A percentile compares a stretch with the other conserved stretches of the same genome.
phyloP scores from a whole-genome alignment of 1,284 basidiomycete species.

The Boletellus deceptivus region DNA sequence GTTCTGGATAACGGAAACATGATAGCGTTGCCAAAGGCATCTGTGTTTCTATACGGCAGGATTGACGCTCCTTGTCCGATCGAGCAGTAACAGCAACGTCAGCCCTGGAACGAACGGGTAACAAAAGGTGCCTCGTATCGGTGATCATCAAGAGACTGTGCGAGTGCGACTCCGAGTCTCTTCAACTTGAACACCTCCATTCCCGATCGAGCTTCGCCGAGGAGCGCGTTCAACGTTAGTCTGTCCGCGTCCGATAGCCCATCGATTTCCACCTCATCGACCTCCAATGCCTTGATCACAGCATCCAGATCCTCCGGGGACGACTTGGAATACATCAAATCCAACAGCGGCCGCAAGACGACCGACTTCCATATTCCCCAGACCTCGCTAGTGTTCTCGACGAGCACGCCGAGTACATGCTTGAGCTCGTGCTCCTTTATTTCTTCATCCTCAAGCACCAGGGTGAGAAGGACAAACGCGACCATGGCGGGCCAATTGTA shows the following conservation, averaged over 20 bases:
- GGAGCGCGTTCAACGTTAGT: not conserved
- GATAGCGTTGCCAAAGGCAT: too few species aligned
- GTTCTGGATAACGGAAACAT: too few species aligned
- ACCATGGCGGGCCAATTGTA: slow-evolving; percentile 13
- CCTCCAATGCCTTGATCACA: not conserved
- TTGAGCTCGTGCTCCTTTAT: not conserved
- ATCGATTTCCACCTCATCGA: not conserved
- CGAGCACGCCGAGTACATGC: slow-evolving; percentile 1
- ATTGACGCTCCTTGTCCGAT: too few species aligned
- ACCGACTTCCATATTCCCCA: slow-evolving; percentile 9
- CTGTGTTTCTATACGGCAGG: too few species aligned
- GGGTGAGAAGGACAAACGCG: slow-evolving; percentile 9
- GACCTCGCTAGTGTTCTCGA: slow-evolving; percentile 5
- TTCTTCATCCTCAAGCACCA: slow-evolving; percentile 6
- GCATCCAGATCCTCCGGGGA: not conserved
- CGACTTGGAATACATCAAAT: not conserved
- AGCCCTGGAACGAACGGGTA: too few species aligned
- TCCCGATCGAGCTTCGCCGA: slow-evolving; percentile 3
- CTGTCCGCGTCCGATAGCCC: not conserved
- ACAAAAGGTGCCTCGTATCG: too few species aligned
- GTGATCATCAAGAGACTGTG: too few species aligned
- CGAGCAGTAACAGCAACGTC: too few species aligned
- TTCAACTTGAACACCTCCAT: not conserved
- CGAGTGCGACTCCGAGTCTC: too few species aligned
- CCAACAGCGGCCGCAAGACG: not conserved